These are phyloP conservation scores for Hirsutella minnesotensis DNA, from an alignment of 2,329 filamentous ascomycete species.

Conservation along the genomic window DNA sequence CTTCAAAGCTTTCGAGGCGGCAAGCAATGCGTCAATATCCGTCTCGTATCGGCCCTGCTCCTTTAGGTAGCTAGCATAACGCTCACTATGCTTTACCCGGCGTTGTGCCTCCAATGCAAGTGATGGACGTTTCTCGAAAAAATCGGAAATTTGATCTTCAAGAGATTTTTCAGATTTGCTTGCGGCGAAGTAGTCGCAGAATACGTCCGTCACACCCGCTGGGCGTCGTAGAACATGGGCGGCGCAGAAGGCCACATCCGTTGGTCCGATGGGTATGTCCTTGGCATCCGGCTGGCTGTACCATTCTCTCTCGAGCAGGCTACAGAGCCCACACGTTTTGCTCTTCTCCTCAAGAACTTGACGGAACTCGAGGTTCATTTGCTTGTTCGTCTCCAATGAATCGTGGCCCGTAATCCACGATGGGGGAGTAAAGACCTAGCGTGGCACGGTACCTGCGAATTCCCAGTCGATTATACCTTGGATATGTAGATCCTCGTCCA, in stretches of 20 bases:
- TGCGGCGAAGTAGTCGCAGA: slow-evolving; percentile 5
- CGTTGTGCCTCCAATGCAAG: slow-evolving; percentile 6
- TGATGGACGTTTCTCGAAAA: slow-evolving; percentile 5
- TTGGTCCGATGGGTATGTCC: slow-evolving; percentile 1
- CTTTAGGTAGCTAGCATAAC: slow-evolving; percentile 9
- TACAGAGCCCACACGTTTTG: background rate
- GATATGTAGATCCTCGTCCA: slow-evolving; percentile 11
- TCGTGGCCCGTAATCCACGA: slow-evolving; percentile 10
- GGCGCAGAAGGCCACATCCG: slow-evolving; percentile 6
- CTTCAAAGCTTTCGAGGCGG: slow-evolving; percentile 6
- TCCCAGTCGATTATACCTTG: slow-evolving; percentile 17
- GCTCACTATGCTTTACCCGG: slow-evolving; percentile 7
- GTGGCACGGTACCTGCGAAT: slow-evolving; percentile 9
- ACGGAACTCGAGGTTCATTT: slow-evolving; percentile 6
- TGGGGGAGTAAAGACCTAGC: slow-evolving; percentile 8
- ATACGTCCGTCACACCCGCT: slow-evolving; percentile 5
- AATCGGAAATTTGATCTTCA: slow-evolving; percentile 6
- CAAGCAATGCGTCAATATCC: slow-evolving; percentile 5
- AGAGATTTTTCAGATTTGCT: slow-evolving; percentile 3
- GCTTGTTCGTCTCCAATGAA: background rate
- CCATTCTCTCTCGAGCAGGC: slow-evolving; percentile 7
- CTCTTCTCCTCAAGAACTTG: slow-evolving; percentile 6
- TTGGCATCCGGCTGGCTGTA: slow-evolving; percentile 3
- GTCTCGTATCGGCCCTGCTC: slow-evolving; percentile 8
- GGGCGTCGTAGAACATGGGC: slow-evolving; percentile 8